phyloP scores from a whole-genome alignment of 1,284 basidiomycete genomes.

The Coniferiporia sulphurascens region DNA sequence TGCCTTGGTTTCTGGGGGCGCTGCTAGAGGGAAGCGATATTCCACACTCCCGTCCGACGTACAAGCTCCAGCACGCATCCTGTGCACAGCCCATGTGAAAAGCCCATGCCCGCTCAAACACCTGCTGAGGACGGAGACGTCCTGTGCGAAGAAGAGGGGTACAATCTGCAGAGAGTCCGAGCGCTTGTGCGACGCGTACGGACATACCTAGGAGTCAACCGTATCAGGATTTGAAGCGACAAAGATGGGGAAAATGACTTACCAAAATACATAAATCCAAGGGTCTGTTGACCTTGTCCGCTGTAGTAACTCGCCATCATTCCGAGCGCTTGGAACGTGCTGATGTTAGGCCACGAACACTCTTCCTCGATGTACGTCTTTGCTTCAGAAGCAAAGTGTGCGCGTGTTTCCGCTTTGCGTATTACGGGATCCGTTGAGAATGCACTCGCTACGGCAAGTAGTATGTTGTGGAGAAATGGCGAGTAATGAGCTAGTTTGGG shows the following conservation, averaged over 20 bases:
- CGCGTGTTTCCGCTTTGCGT: slow-evolving; percentile 30
- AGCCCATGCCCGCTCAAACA: slow-evolving; percentile 15
- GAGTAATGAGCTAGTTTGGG: slow-evolving; percentile 58
- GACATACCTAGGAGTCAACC: slow-evolving; percentile 9
- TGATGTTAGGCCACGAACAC: slow-evolving; percentile 52
- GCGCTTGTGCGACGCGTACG: slow-evolving; percentile 17
- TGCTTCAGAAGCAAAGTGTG: slow-evolving; percentile 48
- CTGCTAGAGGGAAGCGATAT: slow-evolving; percentile 28
- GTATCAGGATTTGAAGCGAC: neutral
- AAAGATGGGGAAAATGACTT: slow-evolving; percentile 16
- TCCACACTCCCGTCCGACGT: slow-evolving; percentile 53
- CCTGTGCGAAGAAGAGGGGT: slow-evolving; percentile 39
- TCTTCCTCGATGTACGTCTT: slow-evolving; percentile 53
- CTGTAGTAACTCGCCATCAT: slow-evolving; percentile 57
- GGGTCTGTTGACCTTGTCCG: slow-evolving; percentile 47
- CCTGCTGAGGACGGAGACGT: slow-evolving; percentile 41
- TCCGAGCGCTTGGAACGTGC: slow-evolving; percentile 53
- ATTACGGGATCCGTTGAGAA: slow-evolving; percentile 54
- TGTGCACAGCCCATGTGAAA: slow-evolving; percentile 24
- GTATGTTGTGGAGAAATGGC: slow-evolving; percentile 65
- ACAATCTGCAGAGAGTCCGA: slow-evolving; percentile 55
- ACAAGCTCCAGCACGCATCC: slow-evolving; percentile 57
- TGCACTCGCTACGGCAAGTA: slow-evolving; percentile 53
- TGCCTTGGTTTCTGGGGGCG: neutral
- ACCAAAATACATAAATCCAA: slow-evolving; percentile 59